Evolutionary conservation across 805 yeast species (phyloP).

Genomic region (Jamesozyma rosinii): DNA sequence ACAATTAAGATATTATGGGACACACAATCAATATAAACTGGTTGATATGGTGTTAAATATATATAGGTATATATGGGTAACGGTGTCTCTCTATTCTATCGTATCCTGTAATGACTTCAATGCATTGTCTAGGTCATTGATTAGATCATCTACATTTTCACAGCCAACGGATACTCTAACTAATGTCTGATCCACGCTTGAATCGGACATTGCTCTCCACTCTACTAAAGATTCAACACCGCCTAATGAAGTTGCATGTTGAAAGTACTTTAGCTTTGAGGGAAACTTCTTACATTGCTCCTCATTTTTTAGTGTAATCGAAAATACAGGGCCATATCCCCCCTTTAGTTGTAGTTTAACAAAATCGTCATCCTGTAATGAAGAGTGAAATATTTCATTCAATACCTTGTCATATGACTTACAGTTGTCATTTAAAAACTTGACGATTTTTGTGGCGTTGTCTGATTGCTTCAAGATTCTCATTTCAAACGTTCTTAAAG

Average conservation of each 20-base stretch:
- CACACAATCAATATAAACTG: too few relatives aligned
- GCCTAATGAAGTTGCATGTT: conserved; percentile 89
- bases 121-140: conserved; percentile 61
- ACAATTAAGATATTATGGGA: too few relatives aligned
- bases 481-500: conserved; percentile 70
- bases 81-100: neutral
- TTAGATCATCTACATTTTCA: conserved; percentile 69
- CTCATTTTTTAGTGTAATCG: conserved; percentile 44
- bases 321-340: conserved; percentile 67
- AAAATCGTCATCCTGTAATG: conserved; percentile 62
- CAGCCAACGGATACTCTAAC: conserved; percentile 74
- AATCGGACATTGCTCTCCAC: conserved; percentile 76
- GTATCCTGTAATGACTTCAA: conserved; percentile 23
- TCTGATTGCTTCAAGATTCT: conserved; percentile 59
- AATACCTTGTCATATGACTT: conserved; percentile 39
- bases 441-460: conserved; percentile 54
- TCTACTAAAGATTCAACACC: conserved; percentile 87
- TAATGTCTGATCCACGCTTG: conserved; percentile 44
- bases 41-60: too few relatives aligned
- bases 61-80: too few relatives aligned
- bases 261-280: conserved; percentile 55
- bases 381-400: conserved; percentile 54
- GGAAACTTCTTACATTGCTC: conserved; percentile 59
- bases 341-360: conserved; percentile 58
- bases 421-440: conserved; percentile 44